Conservation (phyloP, 257 asterid species). For the Handroanthus guayacan region DNA sequence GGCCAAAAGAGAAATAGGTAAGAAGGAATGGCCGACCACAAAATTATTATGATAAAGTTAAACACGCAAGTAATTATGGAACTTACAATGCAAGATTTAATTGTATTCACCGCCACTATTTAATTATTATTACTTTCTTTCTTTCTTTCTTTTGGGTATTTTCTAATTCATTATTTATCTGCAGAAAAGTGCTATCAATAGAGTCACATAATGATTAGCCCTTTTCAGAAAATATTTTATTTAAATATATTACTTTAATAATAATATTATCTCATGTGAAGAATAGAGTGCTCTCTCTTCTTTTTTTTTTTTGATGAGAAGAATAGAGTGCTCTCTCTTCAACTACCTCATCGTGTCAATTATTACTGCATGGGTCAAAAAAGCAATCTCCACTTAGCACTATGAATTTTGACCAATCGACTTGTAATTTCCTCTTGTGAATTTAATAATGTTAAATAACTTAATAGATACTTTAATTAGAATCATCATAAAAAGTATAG, state of each 20-base stretch:
- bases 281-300: background rate
- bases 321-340: background rate
- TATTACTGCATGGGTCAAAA: no score
- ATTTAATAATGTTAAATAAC: no score
- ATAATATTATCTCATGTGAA: no score
- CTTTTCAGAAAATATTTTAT: background rate
- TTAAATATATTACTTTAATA: no score
- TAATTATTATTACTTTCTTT: background rate
- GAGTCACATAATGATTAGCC: background rate
- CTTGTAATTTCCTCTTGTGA: no score
- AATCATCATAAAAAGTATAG: no score
- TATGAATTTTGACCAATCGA: no score
- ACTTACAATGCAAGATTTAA: conserved; percentile 39
- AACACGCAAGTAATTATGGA: conserved; percentile 45
- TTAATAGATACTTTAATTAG: no score
- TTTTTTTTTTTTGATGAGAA: no score
- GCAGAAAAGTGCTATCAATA: background rate
- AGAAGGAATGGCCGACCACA: conserved; percentile 35
- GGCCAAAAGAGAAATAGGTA: conserved; percentile 30
- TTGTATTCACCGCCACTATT: conserved; percentile 27
- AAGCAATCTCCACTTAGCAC: no score
- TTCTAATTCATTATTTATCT: background rate
- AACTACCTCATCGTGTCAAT: background rate
- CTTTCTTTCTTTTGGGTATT: background rate
- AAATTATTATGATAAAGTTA: conserved; percentile 24